Evolutionary conservation across 148 eudicot species (phyloP).

Genomic region (Rhododendron molle): DNA sequence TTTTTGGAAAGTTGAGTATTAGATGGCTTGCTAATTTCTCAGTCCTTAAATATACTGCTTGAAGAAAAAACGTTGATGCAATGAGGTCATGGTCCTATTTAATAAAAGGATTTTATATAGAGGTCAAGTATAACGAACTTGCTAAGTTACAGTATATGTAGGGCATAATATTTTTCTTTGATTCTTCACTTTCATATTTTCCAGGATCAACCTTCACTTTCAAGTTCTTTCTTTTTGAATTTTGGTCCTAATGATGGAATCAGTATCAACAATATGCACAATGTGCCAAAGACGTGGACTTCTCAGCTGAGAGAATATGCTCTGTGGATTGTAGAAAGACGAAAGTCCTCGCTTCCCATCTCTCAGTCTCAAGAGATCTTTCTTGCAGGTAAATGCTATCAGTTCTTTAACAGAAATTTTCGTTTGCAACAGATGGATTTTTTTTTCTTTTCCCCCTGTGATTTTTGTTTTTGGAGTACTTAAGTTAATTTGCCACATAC

Average conservation of each 20-base stretch:
- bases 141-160: not conserved
- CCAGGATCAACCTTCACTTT: slow-evolving; percentile 60
- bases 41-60: not conserved
- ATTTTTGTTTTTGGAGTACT: not conserved
- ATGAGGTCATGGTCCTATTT: not conserved
- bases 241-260: slow-evolving; percentile 24
- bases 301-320: slow-evolving; percentile 44
- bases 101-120: not conserved
- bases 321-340: slow-evolving; percentile 29
- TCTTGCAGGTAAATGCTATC: slow-evolving; percentile 45
- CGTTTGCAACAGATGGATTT: slow-evolving; percentile 2
- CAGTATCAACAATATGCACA: slow-evolving; percentile 17
- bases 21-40: not conserved
- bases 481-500: not conserved
- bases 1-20: not conserved
- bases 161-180: not conserved
- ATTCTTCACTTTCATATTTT: slow-evolving; percentile 12
- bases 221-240: slow-evolving; percentile 39
- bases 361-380: slow-evolving; percentile 43
- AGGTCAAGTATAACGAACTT: not conserved
- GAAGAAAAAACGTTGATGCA: not conserved
- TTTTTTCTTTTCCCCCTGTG: not conserved
- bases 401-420: slow-evolving; percentile 1
- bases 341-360: slow-evolving; percentile 34
- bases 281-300: slow-evolving; percentile 53